phyloP scores from a whole-genome alignment of 331 rosid species.

The Acacia pycnantha region DNA sequence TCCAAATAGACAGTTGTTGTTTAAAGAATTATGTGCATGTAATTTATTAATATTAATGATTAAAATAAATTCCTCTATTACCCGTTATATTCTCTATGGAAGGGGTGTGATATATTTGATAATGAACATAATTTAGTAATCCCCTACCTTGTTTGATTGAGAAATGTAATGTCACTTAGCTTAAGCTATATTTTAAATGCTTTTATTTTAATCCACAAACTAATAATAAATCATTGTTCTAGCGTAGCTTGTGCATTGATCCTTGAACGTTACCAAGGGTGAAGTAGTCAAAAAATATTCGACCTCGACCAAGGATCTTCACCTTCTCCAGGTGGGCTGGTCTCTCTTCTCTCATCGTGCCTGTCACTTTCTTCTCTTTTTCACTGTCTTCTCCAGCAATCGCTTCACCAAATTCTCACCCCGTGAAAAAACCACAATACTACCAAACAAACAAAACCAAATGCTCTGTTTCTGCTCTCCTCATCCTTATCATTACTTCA shows the following conservation, averaged over 20 bases:
- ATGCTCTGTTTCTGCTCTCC: constrained; percentile 32
- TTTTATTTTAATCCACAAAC: neutral
- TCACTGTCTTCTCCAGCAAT: neutral
- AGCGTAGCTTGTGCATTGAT: neutral
- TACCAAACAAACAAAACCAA: neutral
- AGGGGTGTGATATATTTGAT: no score
- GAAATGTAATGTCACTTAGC: neutral
- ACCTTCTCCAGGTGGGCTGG: constrained; percentile 23
- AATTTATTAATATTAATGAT: no score
- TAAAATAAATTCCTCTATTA: no score
- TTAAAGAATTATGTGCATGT: neutral
- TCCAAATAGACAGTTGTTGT: no score
- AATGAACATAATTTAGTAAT: no score
- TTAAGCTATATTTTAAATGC: neutral
- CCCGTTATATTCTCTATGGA: no score
- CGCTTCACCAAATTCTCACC: neutral
- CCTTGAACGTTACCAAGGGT: neutral
- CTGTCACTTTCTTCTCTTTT: constrained; percentile 40
- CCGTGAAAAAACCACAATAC: neutral
- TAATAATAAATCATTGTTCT: no score
- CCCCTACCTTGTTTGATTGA: no score
- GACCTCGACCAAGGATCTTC: neutral
- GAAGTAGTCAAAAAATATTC: constrained; percentile 8
- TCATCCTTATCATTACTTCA: constrained; percentile 26
- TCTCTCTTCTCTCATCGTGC: neutral